A percentile compares a stretch with the other conserved stretches of the same genome.
Conservation (phyloP, 345 rosid species). For the Pistacia atlantica region DNA sequence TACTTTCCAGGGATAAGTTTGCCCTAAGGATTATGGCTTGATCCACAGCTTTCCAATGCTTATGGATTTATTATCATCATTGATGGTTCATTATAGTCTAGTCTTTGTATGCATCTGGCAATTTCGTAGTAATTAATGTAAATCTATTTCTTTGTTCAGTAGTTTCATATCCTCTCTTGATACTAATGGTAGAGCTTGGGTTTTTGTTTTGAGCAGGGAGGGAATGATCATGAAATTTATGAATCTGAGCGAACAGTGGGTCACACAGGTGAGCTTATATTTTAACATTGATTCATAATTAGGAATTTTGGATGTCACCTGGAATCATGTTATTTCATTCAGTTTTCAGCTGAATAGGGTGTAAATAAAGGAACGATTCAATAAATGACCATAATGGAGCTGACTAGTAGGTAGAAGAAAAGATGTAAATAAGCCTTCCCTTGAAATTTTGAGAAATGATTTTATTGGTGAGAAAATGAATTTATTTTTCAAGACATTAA, state of each 20-base stretch:
- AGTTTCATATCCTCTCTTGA: neutral
- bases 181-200: slow-evolving; percentile 8
- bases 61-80: neutral
- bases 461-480: neutral
- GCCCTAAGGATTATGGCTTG: neutral
- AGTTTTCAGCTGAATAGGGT: neutral
- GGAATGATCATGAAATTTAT: slow-evolving; percentile 86
- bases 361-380: neutral
- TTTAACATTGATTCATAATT: slow-evolving; percentile 5
- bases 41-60: neutral
- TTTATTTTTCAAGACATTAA: neutral
- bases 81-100: neutral
- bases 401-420: neutral
- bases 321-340: slow-evolving; percentile 5
- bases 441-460: neutral
- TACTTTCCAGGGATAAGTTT: neutral
- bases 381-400: neutral
- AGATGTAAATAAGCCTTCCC: neutral
- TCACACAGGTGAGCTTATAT: slow-evolving; percentile 69
- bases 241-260: slow-evolving; percentile 86
- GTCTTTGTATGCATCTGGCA: neutral
- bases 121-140: neutral
- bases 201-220: slow-evolving; percentile 62
- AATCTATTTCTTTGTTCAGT: neutral
- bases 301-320: neutral